Conservation (phyloP, 2,329 filamentous ascomycete genomes). For the Trichoderma arundinaceum region DNA sequence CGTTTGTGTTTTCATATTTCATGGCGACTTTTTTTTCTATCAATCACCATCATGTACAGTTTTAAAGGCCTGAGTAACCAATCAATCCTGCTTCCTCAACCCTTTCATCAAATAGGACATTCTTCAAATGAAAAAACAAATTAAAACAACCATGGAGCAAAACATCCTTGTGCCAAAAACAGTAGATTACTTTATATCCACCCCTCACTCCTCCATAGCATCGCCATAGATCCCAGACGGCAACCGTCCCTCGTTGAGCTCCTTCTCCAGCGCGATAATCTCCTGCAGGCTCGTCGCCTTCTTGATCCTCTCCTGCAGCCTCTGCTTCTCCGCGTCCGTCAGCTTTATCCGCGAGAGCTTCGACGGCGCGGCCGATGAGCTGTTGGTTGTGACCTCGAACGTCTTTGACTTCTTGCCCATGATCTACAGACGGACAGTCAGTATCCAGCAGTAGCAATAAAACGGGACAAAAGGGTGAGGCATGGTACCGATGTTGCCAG, state of each 20-base stretch:
- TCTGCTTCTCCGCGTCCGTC: slow-evolving; percentile 85
- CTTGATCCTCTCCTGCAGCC: slow-evolving; percentile 83
- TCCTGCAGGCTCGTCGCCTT: slow-evolving; percentile 89
- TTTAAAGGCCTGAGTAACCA: not conserved
- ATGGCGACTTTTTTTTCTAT: slow-evolving; percentile 1
- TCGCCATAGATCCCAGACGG: slow-evolving; percentile 66
- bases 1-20: not conserved
- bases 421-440: slow-evolving; percentile 58
- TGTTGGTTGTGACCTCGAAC: slow-evolving; percentile 63
- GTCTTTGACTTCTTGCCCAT: slow-evolving; percentile 82
- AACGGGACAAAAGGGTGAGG: not conserved
- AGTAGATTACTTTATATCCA: not conserved
- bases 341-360: slow-evolving; percentile 81
- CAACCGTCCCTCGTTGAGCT: slow-evolving; percentile 85
- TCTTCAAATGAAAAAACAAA: not conserved
- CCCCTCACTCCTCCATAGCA: slow-evolving; percentile 63
- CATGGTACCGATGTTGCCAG: slow-evolving; percentile 70
- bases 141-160: not conserved
- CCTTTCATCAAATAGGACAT: not conserved
- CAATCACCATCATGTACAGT: slow-evolving; percentile 4
- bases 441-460: not conserved
- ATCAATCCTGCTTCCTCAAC: not conserved
- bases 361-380: slow-evolving; percentile 50
- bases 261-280: slow-evolving; percentile 88
- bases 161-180: not conserved